Base-by-base conservation (phyloP, 1,139 yeast species). In the Kodamaea plutei region DNA sequence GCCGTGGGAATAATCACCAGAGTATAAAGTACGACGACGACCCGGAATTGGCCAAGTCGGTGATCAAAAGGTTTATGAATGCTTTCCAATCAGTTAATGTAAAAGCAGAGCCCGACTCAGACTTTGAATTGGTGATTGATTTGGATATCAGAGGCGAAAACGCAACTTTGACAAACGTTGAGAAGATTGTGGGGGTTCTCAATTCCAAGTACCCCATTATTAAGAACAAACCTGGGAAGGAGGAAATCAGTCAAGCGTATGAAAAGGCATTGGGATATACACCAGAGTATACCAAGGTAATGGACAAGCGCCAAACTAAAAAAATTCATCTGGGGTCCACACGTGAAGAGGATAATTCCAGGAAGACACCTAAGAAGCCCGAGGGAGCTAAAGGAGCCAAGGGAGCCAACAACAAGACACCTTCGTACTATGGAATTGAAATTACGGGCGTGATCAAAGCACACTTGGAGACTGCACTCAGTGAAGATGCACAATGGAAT, bases 1-100 rank as follows among this genome's bases (percentile, higher is more conserved):
- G 50, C 1, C 69, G 99, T 44, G 97, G 96, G 1, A 93, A 87
- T 50, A 83, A 85, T 44, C 99, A 93, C 51, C 96, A 88, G 53
- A 76, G 93, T 1, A 84, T 93, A 29, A 79, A 80, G 43, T 69
- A 68, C 3, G 54, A 54, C 0, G 50, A 66, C 1, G 71, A 76
- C 38, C 54, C 53, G 2, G 54, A 56, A 8, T 62, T 69, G 28
- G 79, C 84, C 0, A 54, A 64, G 13, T 73, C 45, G 9, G 79
- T 91, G 19, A 77, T 89, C 84, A 60, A 64, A 26, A 89, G 91
- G 0, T 89, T 89, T 44, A 64, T 85, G 25, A 62, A 63, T 3
- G 60, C 95, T 34, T 87, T 79, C 48, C 84, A 85, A 50, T 73
- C 78, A 0, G 68, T 85, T 1, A 56, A 71, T 36, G 41, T 58